Evolutionary conservation across 129 eudicot species (phyloP), one percentile per base, ranked within the genome.

Genomic region (Chrysanthemum seticuspe): DNA sequence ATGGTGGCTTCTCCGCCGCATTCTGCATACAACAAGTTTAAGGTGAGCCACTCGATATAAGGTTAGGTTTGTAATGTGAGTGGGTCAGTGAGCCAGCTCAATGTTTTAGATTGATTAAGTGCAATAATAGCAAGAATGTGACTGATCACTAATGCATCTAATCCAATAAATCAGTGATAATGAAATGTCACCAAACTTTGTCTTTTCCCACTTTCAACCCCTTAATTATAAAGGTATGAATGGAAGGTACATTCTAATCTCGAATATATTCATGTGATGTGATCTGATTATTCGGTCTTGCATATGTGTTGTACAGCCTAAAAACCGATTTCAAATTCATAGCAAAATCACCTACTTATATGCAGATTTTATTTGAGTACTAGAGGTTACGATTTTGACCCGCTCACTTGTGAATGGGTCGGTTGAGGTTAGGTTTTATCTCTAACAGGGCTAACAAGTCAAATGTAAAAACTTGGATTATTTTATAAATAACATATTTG

Each of bases 1-100:
- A 71, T 0, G 96, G 96, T 15, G 86, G 90, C 68, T 89, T 86
- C 80, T 89, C 96, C 19, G 82, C 96, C 18, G 96, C 96, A 64
- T 89, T 89, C 96, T 89, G 86, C 83, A 72, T 31, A 14, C 57
- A 53, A 63, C 62, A 71, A 60, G 21, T 12, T 55, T 68, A 34
- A 58, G 71, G 45, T 34, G 56, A 69, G 67, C 36, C 59, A 57
- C 47, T 57, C 54, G 21, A 47, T 4, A 58, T 31, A 44, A 51
- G 74, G 68, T 75, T 29, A 74, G 72, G 72, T 63, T 69, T 69
- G 74, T 74, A 27, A 23, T 60, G 60, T 55, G 4, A 40, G 74
- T 63, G 82, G 82, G 77, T 62, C 81, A 79, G 68, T 54, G 68
- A 51, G 75, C 54, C 79, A 78, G 78, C 76, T 31, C 72, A 65